phyloP scores from a whole-genome alignment of 805 yeast species.

The Kockiozyma suomiensis region DNA sequence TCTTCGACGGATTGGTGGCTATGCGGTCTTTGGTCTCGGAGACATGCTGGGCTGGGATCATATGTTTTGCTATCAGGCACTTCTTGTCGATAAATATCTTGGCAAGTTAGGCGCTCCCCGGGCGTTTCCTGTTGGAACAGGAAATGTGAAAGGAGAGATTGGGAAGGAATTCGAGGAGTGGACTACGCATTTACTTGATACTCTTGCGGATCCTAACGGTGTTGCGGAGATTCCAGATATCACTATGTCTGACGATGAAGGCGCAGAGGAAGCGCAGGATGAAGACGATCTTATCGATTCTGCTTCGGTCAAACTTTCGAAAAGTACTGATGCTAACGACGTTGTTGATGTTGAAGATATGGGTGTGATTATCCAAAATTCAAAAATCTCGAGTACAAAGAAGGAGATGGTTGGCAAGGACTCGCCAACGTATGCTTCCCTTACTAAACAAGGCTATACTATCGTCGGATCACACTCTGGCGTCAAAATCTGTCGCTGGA shows the following conservation, averaged over 20 bases:
- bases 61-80: constrained; percentile 85
- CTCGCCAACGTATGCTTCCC: constrained; percentile 83
- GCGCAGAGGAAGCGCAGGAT: constrained; percentile 44
- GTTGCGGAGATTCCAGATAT: constrained; percentile 61
- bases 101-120: constrained; percentile 86
- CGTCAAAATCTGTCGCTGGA: constrained; percentile 94
- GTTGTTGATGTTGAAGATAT: constrained; percentile 86
- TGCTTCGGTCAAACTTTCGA: constrained; percentile 27
- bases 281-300: constrained; percentile 32
- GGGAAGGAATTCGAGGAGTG: constrained; percentile 70
- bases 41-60: constrained; percentile 84
- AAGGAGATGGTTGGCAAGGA: constrained; percentile 89
- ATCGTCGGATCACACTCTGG: constrained; percentile 94
- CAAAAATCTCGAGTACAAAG: constrained; percentile 37
- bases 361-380: constrained; percentile 58
- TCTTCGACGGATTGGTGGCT: constrained; percentile 67
- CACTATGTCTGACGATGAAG: constrained; percentile 59
- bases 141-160: constrained; percentile 66
- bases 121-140: constrained; percentile 77
- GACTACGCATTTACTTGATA: constrained; percentile 60
- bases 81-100: constrained; percentile 68
- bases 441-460: constrained; percentile 91
- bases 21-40: constrained; percentile 84
- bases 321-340: constrained; percentile 45
- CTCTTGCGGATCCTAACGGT: constrained; percentile 63